phyloP scores from a whole-genome alignment of 805 yeast genomes.

The Barnettozyma vustinii region DNA sequence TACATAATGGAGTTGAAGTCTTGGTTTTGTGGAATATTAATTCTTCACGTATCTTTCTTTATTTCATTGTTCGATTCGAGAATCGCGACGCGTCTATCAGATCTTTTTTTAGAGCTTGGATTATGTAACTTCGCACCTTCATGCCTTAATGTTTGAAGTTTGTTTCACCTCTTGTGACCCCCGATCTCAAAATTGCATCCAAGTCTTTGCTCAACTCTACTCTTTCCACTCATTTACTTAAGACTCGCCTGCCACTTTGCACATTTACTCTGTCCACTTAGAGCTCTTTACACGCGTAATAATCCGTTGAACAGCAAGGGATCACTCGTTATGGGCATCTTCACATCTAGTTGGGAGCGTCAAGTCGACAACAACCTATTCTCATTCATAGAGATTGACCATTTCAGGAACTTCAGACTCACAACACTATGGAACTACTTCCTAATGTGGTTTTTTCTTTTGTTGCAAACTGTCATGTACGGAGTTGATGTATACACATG shows the following conservation, averaged over 20 bases:
- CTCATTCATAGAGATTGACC: conserved; percentile 41
- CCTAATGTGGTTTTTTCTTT: conserved; percentile 28
- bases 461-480: conserved; percentile 49
- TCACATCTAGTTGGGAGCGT: conserved; percentile 30
- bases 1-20: no score
- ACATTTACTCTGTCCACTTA: no score
- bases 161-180: neutral
- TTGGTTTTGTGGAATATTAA: no score
- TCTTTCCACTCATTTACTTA: neutral
- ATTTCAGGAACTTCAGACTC: conserved; percentile 39
- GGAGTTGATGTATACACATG: conserved; percentile 78
- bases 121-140: neutral
- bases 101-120: neutral
- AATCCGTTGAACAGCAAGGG: no score
- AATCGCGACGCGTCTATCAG: neutral
- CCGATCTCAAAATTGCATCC: neutral
- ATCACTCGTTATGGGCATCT: conserved; percentile 19
- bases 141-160: neutral
- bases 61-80: neutral
- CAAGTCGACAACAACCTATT: conserved; percentile 36
- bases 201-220: neutral
- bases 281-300: no score
- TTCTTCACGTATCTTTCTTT: no score
- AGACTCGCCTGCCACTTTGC: neutral
- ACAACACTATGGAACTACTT: conserved; percentile 41